phyloP scores from a whole-genome alignment of 208 protist genomes.

The Trypanosoma cruzi region DNA sequence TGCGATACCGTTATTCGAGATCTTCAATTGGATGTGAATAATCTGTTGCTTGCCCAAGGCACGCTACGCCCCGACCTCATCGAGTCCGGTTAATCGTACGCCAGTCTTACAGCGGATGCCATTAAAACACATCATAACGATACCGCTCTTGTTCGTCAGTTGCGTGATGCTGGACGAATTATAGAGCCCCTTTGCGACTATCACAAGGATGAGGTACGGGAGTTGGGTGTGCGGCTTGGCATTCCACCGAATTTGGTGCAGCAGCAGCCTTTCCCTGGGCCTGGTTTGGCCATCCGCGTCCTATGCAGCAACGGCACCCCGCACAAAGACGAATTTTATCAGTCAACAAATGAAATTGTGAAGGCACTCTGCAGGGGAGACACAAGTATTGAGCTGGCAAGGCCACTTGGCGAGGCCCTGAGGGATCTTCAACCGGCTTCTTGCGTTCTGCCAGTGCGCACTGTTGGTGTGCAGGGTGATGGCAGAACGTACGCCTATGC shows the following conservation, averaged over 20 bases:
- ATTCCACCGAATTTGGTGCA: slow-evolving; percentile 93
- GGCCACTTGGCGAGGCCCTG: slow-evolving; percentile 14
- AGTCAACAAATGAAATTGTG: slow-evolving; percentile 42
- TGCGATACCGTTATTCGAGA: slow-evolving; percentile 76
- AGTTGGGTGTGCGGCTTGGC: slow-evolving; percentile 93
- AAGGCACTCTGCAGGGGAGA: slow-evolving; percentile 30
- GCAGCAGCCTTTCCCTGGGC: slow-evolving; percentile 97
- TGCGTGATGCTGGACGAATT: slow-evolving; percentile 94
- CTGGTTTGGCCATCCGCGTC: slow-evolving; percentile 97
- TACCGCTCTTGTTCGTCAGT: slow-evolving; percentile 93
- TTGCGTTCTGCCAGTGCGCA: slow-evolving; percentile 91
- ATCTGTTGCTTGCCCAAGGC: slow-evolving; percentile 92
- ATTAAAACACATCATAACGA: slow-evolving; percentile 99
- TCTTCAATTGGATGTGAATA: slow-evolving; percentile 61
- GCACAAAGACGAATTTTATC: slow-evolving; percentile 50
- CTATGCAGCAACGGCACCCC: slow-evolving; percentile 90
- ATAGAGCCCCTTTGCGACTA: slow-evolving; percentile 97
- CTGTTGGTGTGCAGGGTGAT: slow-evolving; percentile 98
- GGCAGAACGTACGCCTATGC: slow-evolving; percentile 96
- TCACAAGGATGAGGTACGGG: slow-evolving; percentile 98
- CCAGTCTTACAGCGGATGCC: slow-evolving; percentile 86
- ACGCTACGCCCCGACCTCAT: slow-evolving; percentile 98
- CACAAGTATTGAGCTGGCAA: slow-evolving; percentile 2
- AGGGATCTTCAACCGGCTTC: slow-evolving; percentile 25
- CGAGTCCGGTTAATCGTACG: slow-evolving; percentile 92